These are phyloP conservation scores for Mycena crocata DNA, from an alignment of 768 basidiomycete genomes.

Conservation along the genomic window DNA sequence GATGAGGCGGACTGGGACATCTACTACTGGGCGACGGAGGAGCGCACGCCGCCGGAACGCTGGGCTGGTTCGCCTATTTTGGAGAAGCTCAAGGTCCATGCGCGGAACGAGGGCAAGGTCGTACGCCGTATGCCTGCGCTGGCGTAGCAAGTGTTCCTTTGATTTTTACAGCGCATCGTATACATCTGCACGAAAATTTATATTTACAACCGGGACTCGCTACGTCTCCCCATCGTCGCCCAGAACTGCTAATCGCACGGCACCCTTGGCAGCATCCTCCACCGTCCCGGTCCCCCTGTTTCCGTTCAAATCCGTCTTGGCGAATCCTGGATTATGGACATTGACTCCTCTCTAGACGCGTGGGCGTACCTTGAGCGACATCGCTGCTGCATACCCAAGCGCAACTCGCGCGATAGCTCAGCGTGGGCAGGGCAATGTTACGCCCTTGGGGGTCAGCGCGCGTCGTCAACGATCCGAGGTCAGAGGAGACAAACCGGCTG, in stretches of 20 bases:
- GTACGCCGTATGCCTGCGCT: slow-evolving; percentile 90
- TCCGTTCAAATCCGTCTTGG: slow-evolving; percentile 19
- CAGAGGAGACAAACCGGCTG: too few relatives aligned
- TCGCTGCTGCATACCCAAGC: too few relatives aligned
- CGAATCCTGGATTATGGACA: slow-evolving; percentile 22
- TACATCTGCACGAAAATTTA: too few relatives aligned
- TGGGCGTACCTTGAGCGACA: too few relatives aligned
- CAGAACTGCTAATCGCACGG: slow-evolving; percentile 19
- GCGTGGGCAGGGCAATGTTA: too few relatives aligned
- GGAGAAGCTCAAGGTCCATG: slow-evolving; percentile 81
- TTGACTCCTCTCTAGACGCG: too few relatives aligned
- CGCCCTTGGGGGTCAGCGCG: too few relatives aligned
- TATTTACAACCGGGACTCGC: too few relatives aligned
- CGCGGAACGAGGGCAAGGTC: slow-evolving; percentile 91
- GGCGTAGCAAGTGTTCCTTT: too few relatives aligned
- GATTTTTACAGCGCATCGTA: too few relatives aligned
- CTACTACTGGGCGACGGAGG: slow-evolving; percentile 95
- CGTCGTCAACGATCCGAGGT: too few relatives aligned
- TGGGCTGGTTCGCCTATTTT: slow-evolving; percentile 76
- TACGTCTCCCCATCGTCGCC: slow-evolving; percentile 13
- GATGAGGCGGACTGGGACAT: slow-evolving; percentile 98
- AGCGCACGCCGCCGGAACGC: slow-evolving; percentile 80
- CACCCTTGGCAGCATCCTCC: slow-evolving; percentile 9
- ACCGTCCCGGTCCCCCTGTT: slow-evolving; percentile 4
- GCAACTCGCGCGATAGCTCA: too few relatives aligned